These are phyloP conservation scores for Mycena maculata DNA, from an alignment of 768 basidiomycete genomes.

Conservation along the genomic window DNA sequence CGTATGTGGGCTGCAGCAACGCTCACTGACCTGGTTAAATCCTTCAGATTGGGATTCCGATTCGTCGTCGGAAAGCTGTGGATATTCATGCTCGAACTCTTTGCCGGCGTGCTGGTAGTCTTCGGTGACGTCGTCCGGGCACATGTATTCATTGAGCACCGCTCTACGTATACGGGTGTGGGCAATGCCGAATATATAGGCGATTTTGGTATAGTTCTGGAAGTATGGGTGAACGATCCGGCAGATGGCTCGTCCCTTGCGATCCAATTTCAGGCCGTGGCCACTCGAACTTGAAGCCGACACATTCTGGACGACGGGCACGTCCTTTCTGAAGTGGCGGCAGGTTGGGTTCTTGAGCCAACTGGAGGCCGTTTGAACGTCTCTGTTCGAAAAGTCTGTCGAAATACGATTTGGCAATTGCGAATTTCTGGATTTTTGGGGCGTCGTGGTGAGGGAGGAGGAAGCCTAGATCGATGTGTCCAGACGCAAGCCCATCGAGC, in stretches of 20 bases:
- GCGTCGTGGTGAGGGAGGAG: background rate
- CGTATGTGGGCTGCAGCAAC: too few species aligned
- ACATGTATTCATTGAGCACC: background rate
- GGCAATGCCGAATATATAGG: background rate
- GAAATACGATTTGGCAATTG: background rate
- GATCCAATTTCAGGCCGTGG: background rate
- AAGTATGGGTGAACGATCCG: slow-evolving; percentile 17
- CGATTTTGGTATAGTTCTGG: slow-evolving; percentile 18
- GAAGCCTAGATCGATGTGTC: background rate
- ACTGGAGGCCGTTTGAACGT: too few species aligned
- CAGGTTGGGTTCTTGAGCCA: slow-evolving; percentile 7
- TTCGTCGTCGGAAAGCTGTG: background rate
- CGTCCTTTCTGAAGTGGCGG: slow-evolving; percentile 11
- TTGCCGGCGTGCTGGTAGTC: slow-evolving; percentile 18
- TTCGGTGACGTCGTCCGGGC: slow-evolving; percentile 7
- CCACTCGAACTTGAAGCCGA: too few species aligned
- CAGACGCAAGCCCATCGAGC: background rate
- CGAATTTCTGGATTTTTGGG: background rate
- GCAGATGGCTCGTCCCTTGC: slow-evolving; percentile 24
- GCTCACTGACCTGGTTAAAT: background rate
- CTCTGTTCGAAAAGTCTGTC: too few species aligned
- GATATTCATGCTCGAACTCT: slow-evolving; percentile 13
- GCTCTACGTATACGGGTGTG: slow-evolving; percentile 7
- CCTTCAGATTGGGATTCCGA: too few species aligned
- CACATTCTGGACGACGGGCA: background rate